Base-by-base conservation (phyloP, 306 rosid genomes). In the Vigna mungo region DNA sequence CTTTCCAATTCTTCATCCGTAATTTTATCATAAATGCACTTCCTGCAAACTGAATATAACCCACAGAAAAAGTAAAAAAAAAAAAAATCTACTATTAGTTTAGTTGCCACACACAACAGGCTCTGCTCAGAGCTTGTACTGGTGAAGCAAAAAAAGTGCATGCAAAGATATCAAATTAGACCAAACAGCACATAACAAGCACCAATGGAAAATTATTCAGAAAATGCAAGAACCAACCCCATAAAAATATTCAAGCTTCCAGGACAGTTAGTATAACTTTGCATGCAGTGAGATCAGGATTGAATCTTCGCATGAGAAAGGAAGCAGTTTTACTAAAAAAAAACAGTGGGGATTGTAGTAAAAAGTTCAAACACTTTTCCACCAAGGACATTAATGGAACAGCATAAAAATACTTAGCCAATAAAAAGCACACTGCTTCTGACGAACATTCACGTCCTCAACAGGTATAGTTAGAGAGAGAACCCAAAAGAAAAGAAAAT, bases 11-110 rank as follows among this genome's bases (percentile, higher is more conserved):
- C 97, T 76, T 95, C 97, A 2, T 95, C 98, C 0, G 85, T 77
- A 44, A 92, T 78, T 78, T 92, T 95, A 41, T 86, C 88, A 74
- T 86, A 84, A 62, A 95, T 95, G 85, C 98, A 95, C 83, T 88
- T 95, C 91, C 97, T 92, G 96, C 98, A 95, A 88, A 95, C 98
- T 95, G 89, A 56, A 82, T 27, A 68, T 44, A 74, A 27, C 62
- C 58, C 72, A 64, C 21, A 64, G 18, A 43, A 63, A 4, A n/a
- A 36, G 14, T 2, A n/a, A 5, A 30, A 32, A 5, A 30, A 62
- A 27, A 30, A 30, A 30, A 27, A 16, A 51, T 51, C 66, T 11
- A 54, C 46, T 11, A 54, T 77, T 17, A 77, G 60, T 27, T 7
- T 11, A 2, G 71, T n/a, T 30, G 18, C 7, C 13, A 39, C 49